Base-by-base conservation (phyloP, 2,329 filamentous ascomycete species). In the Colletotrichum tropicale region DNA sequence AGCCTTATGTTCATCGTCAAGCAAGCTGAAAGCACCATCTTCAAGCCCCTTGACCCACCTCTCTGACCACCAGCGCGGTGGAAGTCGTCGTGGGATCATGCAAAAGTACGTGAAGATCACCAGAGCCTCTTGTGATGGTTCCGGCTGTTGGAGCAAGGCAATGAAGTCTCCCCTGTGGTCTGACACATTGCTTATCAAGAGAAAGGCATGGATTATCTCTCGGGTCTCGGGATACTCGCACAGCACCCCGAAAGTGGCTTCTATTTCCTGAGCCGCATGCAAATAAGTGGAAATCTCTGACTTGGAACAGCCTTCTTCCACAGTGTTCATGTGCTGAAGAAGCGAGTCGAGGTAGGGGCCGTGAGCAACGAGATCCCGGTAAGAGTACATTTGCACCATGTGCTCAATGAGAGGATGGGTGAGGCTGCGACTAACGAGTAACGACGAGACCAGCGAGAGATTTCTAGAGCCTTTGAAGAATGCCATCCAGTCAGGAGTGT, bases 151-250 rank as follows among this genome's bases (percentile, higher is more conserved):
- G 8, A 87, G 76, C n/a, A 87, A 77, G 3, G 82, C 80, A 6
- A 86, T 76, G 26, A 85, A 82, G 12, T 83, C 81, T 28, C 67
- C 67, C 24, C 67, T 64, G 15, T 70, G 67, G 60, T 84, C 80
- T 4, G 81, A 78, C 5, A 85, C 79, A 30, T 75, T 68, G 78
- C 83, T 86, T 32, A 85, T 79, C 85, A 84, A 85, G 12, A 84
- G 78, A 75, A 86, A 86, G 2, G 84, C 79, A 69, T 87, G 86
- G 1, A 81, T 78, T n/a, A 83, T 78, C 48, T 87, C 86, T 5
- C 62, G 62, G 3, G 58, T 70, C 10, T 70, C 66, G 2, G 43
- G 18, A 12, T 58, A 67, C 70, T 36, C 67, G 13, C 26, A 2
- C 1, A 70, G 8, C 6, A 64, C 67, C 21, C 21, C 56, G 28